Percentiles rank a stretch among this genome's conserved stretches.
These are phyloP conservation scores for Chlamydomonas sphaeroides DNA, from an alignment of 139 green algal genomes.

Conservation along the genomic window DNA sequence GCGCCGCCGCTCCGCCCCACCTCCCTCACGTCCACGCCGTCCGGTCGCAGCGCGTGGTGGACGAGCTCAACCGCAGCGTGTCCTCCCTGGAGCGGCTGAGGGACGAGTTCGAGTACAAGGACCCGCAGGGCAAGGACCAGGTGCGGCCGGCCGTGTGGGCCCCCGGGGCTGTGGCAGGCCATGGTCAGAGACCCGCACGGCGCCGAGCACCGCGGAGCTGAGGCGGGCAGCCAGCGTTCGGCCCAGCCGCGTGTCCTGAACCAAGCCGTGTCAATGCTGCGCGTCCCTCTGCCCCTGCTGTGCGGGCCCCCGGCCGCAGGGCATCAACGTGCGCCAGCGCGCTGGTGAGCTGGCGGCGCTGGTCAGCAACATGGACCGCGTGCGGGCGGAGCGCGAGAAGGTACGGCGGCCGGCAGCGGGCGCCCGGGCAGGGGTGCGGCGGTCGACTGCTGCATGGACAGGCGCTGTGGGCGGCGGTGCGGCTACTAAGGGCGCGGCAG, in stretches of 20 bases:
- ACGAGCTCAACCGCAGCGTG: conserved; percentile 70
- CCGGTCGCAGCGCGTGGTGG: conserved; percentile 61
- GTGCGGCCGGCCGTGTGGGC: conserved; percentile 3
- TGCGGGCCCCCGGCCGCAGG: no score
- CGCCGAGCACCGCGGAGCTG: no score
- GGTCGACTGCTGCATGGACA: no score
- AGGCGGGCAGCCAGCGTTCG: no score
- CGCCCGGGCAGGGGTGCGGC: no score
- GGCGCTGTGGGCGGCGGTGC: no score
- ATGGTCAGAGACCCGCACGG: no score
- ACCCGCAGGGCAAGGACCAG: conserved; percentile 78
- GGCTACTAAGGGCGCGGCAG: no score
- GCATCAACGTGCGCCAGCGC: conserved; percentile 89
- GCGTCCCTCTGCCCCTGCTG: no score
- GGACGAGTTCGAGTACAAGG: conserved; percentile 88
- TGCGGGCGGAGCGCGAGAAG: conserved; percentile 52
- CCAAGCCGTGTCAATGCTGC: no score
- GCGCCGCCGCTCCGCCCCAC: neutral
- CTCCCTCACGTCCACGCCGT: neutral
- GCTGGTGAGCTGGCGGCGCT: conserved; percentile 80
- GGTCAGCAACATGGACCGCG: conserved; percentile 63
- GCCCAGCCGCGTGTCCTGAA: no score
- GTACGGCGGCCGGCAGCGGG: neutral
- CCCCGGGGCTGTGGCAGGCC: no score
- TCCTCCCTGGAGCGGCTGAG: conserved; percentile 75